Percentiles rank a stretch among this genome's conserved stretches.
Evolutionary conservation across 805 yeast species (phyloP).

Genomic region (Ogataea trehalophila): DNA sequence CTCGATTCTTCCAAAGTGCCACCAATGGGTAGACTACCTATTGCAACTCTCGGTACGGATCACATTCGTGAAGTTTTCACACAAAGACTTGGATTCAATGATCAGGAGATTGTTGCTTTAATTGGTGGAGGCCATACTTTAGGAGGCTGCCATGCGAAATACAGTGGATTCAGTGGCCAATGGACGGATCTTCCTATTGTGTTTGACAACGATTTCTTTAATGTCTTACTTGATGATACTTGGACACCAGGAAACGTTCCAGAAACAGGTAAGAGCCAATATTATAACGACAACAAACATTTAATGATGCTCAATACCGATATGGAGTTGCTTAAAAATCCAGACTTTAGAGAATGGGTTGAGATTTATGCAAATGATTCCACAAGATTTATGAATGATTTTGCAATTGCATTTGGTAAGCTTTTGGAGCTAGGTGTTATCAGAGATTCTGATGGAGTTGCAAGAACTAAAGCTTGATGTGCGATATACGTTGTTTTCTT

Average conservation of each 20-base stretch:
- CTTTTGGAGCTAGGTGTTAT: constrained; percentile 45
- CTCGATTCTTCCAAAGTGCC: constrained; percentile 47
- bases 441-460: constrained; percentile 30
- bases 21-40: constrained; percentile 68
- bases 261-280: constrained; percentile 38
- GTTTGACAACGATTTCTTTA: constrained; percentile 41
- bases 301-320: constrained; percentile 90
- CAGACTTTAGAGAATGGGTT: constrained; percentile 55
- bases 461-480: constrained; percentile 22
- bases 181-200: constrained; percentile 40
- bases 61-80: constrained; percentile 61
- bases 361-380: constrained; percentile 64
- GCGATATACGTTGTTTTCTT: background rate
- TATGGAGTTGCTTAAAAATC: constrained; percentile 56
- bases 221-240: constrained; percentile 45
- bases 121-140: constrained; percentile 75
- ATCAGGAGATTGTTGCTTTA: constrained; percentile 67
- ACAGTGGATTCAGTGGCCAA: constrained; percentile 45
- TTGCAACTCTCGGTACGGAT: constrained; percentile 58
- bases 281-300: constrained; percentile 29
- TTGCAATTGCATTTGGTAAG: constrained; percentile 62
- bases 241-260: constrained; percentile 35
- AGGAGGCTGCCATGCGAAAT: constrained; percentile 66
- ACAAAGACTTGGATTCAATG: constrained; percentile 60
- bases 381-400: constrained; percentile 56